Conservation (phyloP, 805 yeast genomes). For the Zygosaccharomyces bisporus region DNA sequence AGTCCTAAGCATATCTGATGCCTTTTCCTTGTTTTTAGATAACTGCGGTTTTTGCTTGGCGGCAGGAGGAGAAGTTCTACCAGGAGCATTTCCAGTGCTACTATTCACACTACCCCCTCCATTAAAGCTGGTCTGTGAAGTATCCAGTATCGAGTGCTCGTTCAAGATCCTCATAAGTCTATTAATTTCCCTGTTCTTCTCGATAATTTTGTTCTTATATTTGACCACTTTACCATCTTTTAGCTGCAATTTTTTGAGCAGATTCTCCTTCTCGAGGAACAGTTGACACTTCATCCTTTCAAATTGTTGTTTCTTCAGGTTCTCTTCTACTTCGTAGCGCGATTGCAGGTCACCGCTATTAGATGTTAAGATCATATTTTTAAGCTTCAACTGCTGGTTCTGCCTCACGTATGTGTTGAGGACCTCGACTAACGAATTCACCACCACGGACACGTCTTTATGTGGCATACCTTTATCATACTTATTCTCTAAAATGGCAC, state of each 20-base stretch:
- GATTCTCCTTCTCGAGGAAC: constrained; percentile 34
- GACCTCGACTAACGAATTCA: constrained; percentile 22
- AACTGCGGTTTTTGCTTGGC: constrained; percentile 2
- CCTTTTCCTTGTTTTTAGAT: constrained; percentile 10
- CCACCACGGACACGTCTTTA: constrained; percentile 11
- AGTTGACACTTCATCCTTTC: constrained; percentile 35
- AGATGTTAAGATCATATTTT: constrained; percentile 39
- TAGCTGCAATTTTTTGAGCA: constrained; percentile 38
- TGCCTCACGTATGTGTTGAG: constrained; percentile 29
- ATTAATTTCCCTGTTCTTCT: constrained; percentile 45
- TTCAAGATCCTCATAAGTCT: constrained; percentile 37
- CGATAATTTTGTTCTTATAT: constrained; percentile 42
- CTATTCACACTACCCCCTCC: background rate
- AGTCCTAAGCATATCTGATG: constrained; percentile 42
- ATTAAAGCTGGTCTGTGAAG: constrained; percentile 4
- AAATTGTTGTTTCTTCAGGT: constrained; percentile 38
- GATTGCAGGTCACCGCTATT: constrained; percentile 24
- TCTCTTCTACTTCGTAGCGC: constrained; percentile 30
- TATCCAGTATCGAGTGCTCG: constrained; percentile 16
- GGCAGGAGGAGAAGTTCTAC: background rate
- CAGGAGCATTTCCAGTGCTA: background rate
- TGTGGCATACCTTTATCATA: constrained; percentile 6
- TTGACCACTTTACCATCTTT: constrained; percentile 45
- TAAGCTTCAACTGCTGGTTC: constrained; percentile 37
- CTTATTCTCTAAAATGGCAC: background rate